Percentiles rank a stretch among this genome's conserved stretches.
These are phyloP conservation scores for Exophiala alcalophila DNA, from an alignment of 2,329 filamentous ascomycete genomes.

Conservation along the genomic window DNA sequence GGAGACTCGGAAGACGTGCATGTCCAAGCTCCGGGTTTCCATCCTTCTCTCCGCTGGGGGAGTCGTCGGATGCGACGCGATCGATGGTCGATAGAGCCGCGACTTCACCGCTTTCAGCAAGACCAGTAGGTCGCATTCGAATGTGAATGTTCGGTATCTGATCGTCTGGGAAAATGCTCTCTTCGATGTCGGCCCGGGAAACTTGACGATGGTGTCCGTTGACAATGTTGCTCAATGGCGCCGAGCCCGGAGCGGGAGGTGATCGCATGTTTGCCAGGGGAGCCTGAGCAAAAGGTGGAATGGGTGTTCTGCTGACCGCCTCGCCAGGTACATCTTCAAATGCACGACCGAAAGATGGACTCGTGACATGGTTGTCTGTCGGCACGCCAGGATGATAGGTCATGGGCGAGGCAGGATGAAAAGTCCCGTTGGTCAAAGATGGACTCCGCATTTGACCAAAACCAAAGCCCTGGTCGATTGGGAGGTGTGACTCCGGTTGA, in stretches of 20 bases:
- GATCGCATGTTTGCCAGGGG: conserved; percentile 11
- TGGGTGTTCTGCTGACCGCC: neutral
- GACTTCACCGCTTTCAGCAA: conserved; percentile 9
- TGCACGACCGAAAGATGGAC: conserved; percentile 10
- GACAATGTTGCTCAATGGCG: conserved; percentile 9
- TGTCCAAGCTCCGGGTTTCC: conserved; percentile 4
- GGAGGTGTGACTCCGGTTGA: conserved; percentile 8
- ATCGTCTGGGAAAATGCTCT: conserved; percentile 30
- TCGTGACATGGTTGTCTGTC: conserved; percentile 10
- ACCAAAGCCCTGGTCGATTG: conserved; percentile 15
- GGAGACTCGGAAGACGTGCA: conserved; percentile 19
- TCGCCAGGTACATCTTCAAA: conserved; percentile 12
- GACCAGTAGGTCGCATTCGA: conserved; percentile 25
- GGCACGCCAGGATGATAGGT: conserved; percentile 13
- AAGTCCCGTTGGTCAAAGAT: conserved; percentile 16
- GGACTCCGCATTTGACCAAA: conserved; percentile 21
- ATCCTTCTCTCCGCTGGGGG: conserved; percentile 6
- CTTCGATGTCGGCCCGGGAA: conserved; percentile 26
- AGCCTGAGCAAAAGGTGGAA: conserved; percentile 4
- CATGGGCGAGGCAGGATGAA: conserved; percentile 17
- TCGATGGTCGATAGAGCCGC: conserved; percentile 7
- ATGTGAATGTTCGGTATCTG: conserved; percentile 29
- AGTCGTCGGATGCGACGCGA: conserved; percentile 8
- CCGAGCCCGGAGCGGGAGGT: conserved; percentile 3
- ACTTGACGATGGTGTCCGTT: conserved; percentile 25